A percentile compares a stretch with the other conserved stretches of the same genome.
phyloP scores from a whole-genome alignment of 2,329 filamentous ascomycete species.

The Trichoderma asperellum region DNA sequence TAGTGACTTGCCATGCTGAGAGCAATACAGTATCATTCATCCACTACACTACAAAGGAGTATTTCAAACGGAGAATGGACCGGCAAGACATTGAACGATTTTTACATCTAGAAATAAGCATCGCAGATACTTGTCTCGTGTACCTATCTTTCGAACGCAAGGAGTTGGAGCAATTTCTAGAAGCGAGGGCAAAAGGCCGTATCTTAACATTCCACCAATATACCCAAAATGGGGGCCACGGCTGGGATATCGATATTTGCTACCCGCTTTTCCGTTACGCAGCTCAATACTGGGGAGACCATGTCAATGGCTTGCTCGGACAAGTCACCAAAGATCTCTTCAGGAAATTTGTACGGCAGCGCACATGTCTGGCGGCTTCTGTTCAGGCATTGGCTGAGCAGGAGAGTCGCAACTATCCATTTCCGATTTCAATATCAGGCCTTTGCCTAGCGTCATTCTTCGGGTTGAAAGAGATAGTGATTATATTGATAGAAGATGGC shows the following conservation, averaged over 20 bases:
- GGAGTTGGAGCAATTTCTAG: neutral
- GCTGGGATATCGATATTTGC: neutral
- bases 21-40: neutral
- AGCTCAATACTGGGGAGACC: neutral
- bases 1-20: neutral
- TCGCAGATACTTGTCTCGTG: neutral
- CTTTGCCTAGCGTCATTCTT: neutral
- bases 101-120: neutral
- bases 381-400: neutral
- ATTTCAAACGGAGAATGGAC: neutral
- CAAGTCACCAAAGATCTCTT: neutral
- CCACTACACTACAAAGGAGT: neutral
- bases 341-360: neutral
- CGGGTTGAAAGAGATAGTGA: neutral
- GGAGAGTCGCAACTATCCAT: neutral
- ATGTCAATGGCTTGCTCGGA: neutral
- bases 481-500: neutral
- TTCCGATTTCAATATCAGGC: neutral
- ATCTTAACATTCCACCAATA: neutral
- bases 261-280: neutral
- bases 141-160: neutral
- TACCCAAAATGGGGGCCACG: too few relatives aligned
- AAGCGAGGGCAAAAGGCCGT: rapidly evolving
- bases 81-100: neutral
- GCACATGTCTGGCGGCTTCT: neutral